Percentiles rank a stretch among this genome's conserved stretches.
Evolutionary conservation across 768 basidiomycete species (phyloP).

Genomic region (Suillus americanus): DNA sequence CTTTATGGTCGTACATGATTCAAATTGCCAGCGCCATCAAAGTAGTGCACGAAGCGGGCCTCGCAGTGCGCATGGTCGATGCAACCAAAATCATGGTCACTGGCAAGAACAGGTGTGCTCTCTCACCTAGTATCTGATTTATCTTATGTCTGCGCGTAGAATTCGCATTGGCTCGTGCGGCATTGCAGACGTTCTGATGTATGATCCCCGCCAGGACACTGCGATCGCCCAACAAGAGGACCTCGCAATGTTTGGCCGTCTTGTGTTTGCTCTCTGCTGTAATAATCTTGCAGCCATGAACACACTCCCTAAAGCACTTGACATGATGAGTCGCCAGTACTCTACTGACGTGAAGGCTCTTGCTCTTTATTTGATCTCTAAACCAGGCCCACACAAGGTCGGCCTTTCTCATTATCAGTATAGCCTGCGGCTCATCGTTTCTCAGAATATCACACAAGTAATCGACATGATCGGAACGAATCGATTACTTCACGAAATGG

Average conservation of each 20-base stretch:
- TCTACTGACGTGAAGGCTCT: conserved; percentile 81
- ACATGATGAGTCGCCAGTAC: conserved; percentile 71
- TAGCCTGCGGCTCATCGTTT: conserved; percentile 6
- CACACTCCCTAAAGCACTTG: conserved; percentile 69
- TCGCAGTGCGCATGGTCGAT: conserved; percentile 83
- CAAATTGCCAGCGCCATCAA: conserved; percentile 90
- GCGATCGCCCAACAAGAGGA: conserved; percentile 81
- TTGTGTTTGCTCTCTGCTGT: conserved; percentile 80
- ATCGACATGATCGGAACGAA: conserved; percentile 74
- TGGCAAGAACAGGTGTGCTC: conserved; percentile 76
- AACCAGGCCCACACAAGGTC: conserved; percentile 67
- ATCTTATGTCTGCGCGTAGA: conserved; percentile 35
- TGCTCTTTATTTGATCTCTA: conserved; percentile 73
- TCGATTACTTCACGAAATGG: conserved; percentile 72
- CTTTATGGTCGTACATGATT: conserved; percentile 89
- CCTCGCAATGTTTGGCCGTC: conserved; percentile 78
- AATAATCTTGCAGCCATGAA: conserved; percentile 60
- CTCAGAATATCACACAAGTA: conserved; percentile 73
- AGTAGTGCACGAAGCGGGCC: conserved; percentile 76
- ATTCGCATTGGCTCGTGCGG: conserved; percentile 87
- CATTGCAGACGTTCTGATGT: conserved; percentile 80
- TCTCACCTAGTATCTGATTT: not conserved
- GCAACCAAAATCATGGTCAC: conserved; percentile 85
- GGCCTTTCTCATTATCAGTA: conserved; percentile 1
- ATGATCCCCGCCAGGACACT: conserved; percentile 66